Base-by-base conservation (phyloP, 352 stramenopile species). In the Phytophthora pini region DNA sequence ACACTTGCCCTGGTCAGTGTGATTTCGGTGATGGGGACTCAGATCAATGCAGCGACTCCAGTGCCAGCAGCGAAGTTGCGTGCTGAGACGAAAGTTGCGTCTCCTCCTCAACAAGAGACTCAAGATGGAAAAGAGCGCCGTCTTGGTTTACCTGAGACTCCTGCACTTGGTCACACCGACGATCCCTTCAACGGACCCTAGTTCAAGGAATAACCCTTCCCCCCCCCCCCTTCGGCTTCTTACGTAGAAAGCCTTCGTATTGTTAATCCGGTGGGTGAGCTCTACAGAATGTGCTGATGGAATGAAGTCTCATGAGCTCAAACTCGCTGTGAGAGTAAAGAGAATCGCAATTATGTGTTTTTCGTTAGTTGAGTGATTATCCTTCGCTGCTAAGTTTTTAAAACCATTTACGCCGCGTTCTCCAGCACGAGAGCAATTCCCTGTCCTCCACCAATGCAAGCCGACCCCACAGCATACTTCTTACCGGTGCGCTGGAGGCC, bases 381-480 rank as follows among this genome's bases (percentile, higher is more conserved):
- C 12, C 11, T 43, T 20, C 36, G 36, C 58, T 44, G 27, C 38
- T 39, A 15, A 6, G 34, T n/a, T 31, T 45, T 20, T 20, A 20
- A 20, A 20, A 20, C 17, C 17, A 20, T 15, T 76, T 88, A 96
- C 58, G 82, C 65, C 3, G 63, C 65, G 69, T 98, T 97, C 73
- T 99, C 97, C 29, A 99, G 74, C 38, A 99, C 88, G 24, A 99
- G 78, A 41, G 97, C 98, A 84, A 99, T 99, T 40, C 97, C 98
- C 76, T 99, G 97, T 65, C 98, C 98, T 56, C 97, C 97, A 61
- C 98, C 98, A 76, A 99, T 99, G 77, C 98, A 99, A 51, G 97
- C 97, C 56, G 94, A 96, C 53, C 97, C 98, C 56, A 99, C 86
- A 49, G 94, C 94, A 66, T 98, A 97, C 69, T 97, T 98, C 73